phyloP scores from a whole-genome alignment of 2,329 filamentous ascomycete species.

The Aspergillus glaucus region DNA sequence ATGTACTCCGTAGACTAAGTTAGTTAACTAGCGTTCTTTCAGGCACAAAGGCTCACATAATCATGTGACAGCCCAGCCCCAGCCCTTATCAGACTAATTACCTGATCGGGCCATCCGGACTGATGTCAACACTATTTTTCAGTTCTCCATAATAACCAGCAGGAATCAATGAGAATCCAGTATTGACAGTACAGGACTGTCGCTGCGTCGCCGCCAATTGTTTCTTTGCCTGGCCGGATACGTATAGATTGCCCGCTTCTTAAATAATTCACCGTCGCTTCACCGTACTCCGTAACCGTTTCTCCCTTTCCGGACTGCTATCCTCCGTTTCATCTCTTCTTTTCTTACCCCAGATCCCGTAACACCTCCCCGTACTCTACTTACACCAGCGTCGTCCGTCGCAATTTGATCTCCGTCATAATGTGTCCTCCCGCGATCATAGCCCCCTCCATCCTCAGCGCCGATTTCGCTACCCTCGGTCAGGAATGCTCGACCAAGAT shows the following conservation, averaged over 20 bases:
- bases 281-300: too few relatives aligned
- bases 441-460: constrained; percentile 94
- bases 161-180: too few relatives aligned
- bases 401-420: constrained; percentile 14
- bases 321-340: too few relatives aligned
- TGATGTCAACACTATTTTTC: constrained; percentile 13
- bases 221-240: too few relatives aligned
- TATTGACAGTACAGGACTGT: too few relatives aligned
- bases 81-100: constrained; percentile 18
- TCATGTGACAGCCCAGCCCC: constrained; percentile 11
- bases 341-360: constrained; percentile 1
- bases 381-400: not conserved
- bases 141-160: not conserved
- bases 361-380: not conserved
- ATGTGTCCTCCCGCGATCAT: constrained; percentile 94
- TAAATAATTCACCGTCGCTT: too few relatives aligned
- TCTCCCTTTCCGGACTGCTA: too few relatives aligned
- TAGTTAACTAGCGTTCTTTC: too few relatives aligned
- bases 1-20: too few relatives aligned
- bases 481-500: constrained; percentile 83
- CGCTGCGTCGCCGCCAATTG: too few relatives aligned
- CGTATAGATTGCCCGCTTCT: too few relatives aligned
- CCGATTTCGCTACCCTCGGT: constrained; percentile 86
- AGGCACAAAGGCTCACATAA: too few relatives aligned
- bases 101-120: constrained; percentile 15